Conservation (phyloP, 768 basidiomycete genomes). For the Gymnopilus junonius region DNA sequence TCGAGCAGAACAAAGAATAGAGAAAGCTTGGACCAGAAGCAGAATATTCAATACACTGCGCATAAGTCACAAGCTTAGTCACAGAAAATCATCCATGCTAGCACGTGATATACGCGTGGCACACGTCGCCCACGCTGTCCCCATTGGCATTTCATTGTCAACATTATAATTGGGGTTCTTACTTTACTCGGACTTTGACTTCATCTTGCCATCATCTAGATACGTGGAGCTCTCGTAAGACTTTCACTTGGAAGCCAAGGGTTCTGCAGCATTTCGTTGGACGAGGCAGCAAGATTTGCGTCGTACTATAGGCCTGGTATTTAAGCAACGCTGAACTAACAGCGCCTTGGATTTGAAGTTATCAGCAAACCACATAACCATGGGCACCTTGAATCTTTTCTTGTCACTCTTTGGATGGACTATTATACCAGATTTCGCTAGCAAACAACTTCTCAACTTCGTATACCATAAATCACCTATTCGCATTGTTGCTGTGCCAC, state of each 20-base stretch:
- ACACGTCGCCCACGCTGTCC: too few relatives aligned
- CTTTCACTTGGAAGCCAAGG: background rate
- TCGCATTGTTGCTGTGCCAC: constrained; percentile 39
- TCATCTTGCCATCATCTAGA: background rate
- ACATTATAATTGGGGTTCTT: too few relatives aligned
- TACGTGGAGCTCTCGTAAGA: constrained; percentile 8
- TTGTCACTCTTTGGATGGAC: constrained; percentile 63
- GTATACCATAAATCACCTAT: constrained; percentile 45
- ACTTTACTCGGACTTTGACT: background rate
- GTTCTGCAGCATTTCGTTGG: too few relatives aligned
- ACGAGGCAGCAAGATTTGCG: background rate
- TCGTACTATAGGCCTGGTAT: background rate
- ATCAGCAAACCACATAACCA: background rate
- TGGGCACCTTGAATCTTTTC: constrained; percentile 27
- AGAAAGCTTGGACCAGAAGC: too few relatives aligned
- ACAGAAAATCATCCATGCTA: background rate
- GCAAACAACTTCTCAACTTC: constrained; percentile 52
- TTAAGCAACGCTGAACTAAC: background rate
- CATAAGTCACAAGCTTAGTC: too few relatives aligned
- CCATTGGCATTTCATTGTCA: too few relatives aligned
- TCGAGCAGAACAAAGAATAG: too few relatives aligned
- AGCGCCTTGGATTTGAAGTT: background rate
- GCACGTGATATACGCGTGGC: background rate
- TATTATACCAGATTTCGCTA: constrained; percentile 65
- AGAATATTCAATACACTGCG: too few relatives aligned